phyloP scores from a whole-genome alignment of 2,329 filamentous ascomycete species.

The Phialophora expanda region DNA sequence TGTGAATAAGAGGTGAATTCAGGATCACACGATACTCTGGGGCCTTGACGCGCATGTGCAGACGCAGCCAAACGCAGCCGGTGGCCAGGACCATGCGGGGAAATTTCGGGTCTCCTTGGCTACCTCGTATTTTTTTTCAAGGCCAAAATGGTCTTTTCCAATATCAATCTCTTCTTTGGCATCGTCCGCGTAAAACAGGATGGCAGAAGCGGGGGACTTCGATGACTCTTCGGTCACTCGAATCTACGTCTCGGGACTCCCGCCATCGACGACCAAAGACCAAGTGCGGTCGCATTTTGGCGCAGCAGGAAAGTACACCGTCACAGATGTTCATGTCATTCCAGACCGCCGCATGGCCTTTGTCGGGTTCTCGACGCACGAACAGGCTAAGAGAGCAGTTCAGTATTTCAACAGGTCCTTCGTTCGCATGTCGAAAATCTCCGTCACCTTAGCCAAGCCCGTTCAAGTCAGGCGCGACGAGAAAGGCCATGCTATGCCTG shows the following conservation, averaged over 20 bases:
- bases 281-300: conserved; percentile 91
- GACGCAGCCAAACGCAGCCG: conserved; percentile 3
- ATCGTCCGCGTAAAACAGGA: background rate
- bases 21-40: background rate
- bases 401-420: conserved; percentile 96
- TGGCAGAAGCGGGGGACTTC: conserved; percentile 14
- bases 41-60: background rate
- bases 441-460: conserved; percentile 83
- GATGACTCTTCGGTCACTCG: conserved; percentile 58
- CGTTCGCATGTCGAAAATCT: conserved; percentile 93
- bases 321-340: conserved; percentile 93
- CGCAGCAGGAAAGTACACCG: conserved; percentile 63
- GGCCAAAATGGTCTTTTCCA: background rate
- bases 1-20: background rate
- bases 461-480: conserved; percentile 56
- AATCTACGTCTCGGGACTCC: conserved; percentile 74
- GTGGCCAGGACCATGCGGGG: conserved; percentile 5
- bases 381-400: conserved; percentile 80
- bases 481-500: conserved; percentile 32
- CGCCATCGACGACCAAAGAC: conserved; percentile 80
- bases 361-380: conserved; percentile 84
- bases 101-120: background rate
- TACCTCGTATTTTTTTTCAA: background rate
- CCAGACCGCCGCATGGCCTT: conserved; percentile 90
- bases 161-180: background rate